Evolutionary conservation across 805 yeast genomes (phyloP), one percentile per base, ranked within the genome.

Genomic region (Teunomyces panamensis): DNA sequence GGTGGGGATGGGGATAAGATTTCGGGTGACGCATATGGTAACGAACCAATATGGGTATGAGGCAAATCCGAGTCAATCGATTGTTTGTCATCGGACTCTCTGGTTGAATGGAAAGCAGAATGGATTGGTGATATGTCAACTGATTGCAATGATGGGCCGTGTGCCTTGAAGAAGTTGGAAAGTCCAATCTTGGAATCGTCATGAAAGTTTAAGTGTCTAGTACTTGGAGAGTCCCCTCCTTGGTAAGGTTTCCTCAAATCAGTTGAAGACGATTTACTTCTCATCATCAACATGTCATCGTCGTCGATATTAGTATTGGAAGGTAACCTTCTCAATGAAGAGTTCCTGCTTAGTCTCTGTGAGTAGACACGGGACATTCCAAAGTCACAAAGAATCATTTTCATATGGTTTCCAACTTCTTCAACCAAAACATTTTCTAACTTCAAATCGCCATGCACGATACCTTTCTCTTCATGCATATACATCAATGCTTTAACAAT

Each of bases 21-120:
- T 61, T 91, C 97, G 0, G 98, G 98, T 0, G 96, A 80, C 0
- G 97, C 96, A 63, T 89, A 91, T 0, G 97, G 97, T 29, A 91
- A 71, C 1, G 96, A 90, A 0, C 98, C 98, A 43, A 89, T 87
- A 55, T 84, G 85, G 17, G 81, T 69, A 59, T 83, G 86, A 1
- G 88, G 88, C 30, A 77, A 61, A 29, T 70, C 71, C 8, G 75
- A 60, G 44, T 73, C 75, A 16, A 65, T 60, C 20, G 54, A 63
- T 14, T 42, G 45, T 13, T 37, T 37, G n/a, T 37, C 41, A 28
- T 51, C 49, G 33, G 30, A 4, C 6, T 20, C 33, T 20, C 47
- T 29, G 20, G 46, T 20, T 4, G 42, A 30, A 3, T 42, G 30
- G 7, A 44, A 39, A 4, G 49, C 47, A 8, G 65, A 59, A 29